These are phyloP conservation scores for Zelonia costaricensis DNA, from an alignment of 208 protist species.

Conservation along the genomic window DNA sequence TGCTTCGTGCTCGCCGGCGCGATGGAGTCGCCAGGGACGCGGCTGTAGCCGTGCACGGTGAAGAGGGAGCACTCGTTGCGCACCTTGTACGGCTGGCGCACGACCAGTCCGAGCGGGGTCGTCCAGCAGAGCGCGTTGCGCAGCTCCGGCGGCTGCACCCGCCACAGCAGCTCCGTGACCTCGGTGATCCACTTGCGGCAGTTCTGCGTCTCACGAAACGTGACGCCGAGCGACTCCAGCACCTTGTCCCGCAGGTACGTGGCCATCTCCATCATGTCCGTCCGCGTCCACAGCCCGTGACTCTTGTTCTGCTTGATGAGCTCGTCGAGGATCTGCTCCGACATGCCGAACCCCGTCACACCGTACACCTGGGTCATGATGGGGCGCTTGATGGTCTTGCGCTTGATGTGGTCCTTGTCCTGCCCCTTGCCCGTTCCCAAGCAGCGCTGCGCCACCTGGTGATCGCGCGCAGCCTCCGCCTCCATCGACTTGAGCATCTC, in stretches of 20 bases:
- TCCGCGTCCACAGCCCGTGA: conserved; percentile 88
- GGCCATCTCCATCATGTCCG: conserved; percentile 91
- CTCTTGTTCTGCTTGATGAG: conserved; percentile 91
- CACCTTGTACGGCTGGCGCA: conserved; percentile 96
- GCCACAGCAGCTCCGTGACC: conserved; percentile 72
- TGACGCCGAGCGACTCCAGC: conserved; percentile 86
- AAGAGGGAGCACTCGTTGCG: conserved; percentile 82
- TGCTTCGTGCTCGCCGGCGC: conserved; percentile 86
- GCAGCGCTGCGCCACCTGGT: conserved; percentile 85
- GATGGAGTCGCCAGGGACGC: conserved; percentile 67
- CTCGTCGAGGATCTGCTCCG: conserved; percentile 94
- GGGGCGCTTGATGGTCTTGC: conserved; percentile 99
- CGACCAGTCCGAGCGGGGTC: conserved; percentile 96
- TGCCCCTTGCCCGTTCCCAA: conserved; percentile 80
- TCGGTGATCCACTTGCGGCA: conserved; percentile 87
- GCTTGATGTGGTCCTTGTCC: conserved; percentile 92
- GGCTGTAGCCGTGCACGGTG: conserved; percentile 75
- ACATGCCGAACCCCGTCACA: conserved; percentile 97
- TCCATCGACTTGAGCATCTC: conserved; percentile 91
- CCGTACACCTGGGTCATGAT: conserved; percentile 99
- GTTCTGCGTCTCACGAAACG: conserved; percentile 89
- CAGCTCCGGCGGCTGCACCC: conserved; percentile 76
- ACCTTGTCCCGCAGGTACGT: conserved; percentile 90
- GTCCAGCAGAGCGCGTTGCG: conserved; percentile 93
- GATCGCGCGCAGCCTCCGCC: conserved; percentile 77